Base-by-base conservation (phyloP, 768 basidiomycete genomes). In the Kwoniella sp. region DNA sequence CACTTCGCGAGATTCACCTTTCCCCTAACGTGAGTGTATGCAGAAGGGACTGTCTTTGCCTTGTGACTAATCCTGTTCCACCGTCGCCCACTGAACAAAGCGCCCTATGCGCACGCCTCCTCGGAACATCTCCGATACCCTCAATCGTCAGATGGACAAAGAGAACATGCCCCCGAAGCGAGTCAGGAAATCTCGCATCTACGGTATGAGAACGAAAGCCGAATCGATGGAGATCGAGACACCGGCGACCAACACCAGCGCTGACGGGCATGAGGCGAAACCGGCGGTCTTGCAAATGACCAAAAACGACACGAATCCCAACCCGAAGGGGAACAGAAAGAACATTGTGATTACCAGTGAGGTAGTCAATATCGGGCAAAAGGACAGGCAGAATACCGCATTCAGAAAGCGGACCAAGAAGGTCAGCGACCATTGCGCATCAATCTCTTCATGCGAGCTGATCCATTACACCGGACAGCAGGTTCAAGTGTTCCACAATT, bases 1-100 rank as follows among this genome's bases (percentile, higher is more conserved):
- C 61, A 4, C 55, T 73, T 1, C 61, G 66, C 9, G 71, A 69
- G 58, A 73, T 73, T 20, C 59, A 70, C 26, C 51, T 73, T 9
- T 56, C 58, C 0, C 65, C 65, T 0, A 61, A 72, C 13, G 70
- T 71, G 37, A 28, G 41, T n/a, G n/a, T n/a, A n/a, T n/a, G n/a
- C n/a, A n/a, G n/a, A n/a, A n/a, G n/a, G n/a, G n/a, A n/a, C n/a
- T n/a, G n/a, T n/a, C n/a, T n/a, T n/a, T n/a, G n/a, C n/a, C n/a
- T n/a, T n/a, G n/a, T n/a, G n/a, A n/a, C n/a, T n/a, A n/a, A n/a
- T n/a, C n/a, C n/a, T n/a, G n/a, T n/a, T n/a, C n/a, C n/a, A n/a
- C n/a, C n/a, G n/a, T n/a, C n/a, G n/a, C n/a, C n/a, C n/a, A n/a
- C n/a, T n/a, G n/a, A n/a, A n/a, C n/a, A n/a, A 8, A 45, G 41